phyloP scores from a whole-genome alignment of 371 early-diverging fungal genomes.

The Sporodiniella umbellata region DNA sequence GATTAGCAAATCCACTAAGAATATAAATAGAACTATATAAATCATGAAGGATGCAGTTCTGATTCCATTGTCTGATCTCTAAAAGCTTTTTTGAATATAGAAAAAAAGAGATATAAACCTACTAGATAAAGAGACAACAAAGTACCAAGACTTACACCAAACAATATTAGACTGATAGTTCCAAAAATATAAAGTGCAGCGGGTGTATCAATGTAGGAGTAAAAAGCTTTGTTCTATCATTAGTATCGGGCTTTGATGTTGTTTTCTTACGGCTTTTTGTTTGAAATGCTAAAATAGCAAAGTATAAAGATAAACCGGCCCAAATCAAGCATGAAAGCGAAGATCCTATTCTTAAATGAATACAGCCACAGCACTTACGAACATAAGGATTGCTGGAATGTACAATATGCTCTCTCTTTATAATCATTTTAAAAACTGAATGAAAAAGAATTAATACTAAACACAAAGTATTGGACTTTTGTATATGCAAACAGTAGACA shows the following conservation, averaged over 20 bases:
- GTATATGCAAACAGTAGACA: too few relatives aligned
- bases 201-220: constrained; percentile 20
- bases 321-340: constrained; percentile 35
- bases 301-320: constrained; percentile 46
- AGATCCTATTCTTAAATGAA: constrained; percentile 42
- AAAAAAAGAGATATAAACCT: constrained; percentile 5
- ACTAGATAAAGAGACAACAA: constrained; percentile 31
- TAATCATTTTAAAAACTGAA: too few relatives aligned
- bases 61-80: constrained; percentile 12
- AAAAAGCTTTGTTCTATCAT: constrained; percentile 30
- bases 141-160: constrained; percentile 26
- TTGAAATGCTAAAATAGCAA: constrained; percentile 45
- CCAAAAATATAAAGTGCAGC: constrained; percentile 41
- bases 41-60: constrained; percentile 14
- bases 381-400: constrained; percentile 32
- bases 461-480: too few relatives aligned
- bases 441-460: too few relatives aligned
- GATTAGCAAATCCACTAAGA: constrained; percentile 26
- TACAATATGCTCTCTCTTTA: constrained; percentile 11
- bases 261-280: constrained; percentile 36
- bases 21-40: constrained; percentile 17
- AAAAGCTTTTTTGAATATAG: neutral
- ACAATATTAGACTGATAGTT: constrained; percentile 32
- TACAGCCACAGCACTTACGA: constrained; percentile 46
- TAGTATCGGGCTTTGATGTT: neutral